Evolutionary conservation across 805 yeast species (phyloP), one percentile per base, ranked within the genome.

Genomic region (Henningerozyma blattae): DNA sequence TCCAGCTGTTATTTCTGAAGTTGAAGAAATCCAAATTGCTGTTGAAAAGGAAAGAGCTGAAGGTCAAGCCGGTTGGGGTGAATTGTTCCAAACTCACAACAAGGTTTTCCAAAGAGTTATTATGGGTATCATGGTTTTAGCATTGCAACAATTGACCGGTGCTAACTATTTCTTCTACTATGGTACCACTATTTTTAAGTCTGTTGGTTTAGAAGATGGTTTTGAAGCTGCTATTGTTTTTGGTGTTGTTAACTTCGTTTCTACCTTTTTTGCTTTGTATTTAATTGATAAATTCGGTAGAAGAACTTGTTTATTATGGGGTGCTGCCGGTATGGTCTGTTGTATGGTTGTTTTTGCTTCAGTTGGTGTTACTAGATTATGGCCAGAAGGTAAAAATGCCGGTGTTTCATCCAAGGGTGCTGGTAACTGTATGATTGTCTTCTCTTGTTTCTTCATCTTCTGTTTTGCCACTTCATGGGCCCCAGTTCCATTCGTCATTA

Each of bases 391-490:
- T 52, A 24, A 32, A 16, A 31, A 31, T 15, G 38, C 42, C 22
- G 65, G 63, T 18, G 62, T 74, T 34, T 56, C 68, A 29, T 64
- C 61, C 42, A 64, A 75, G 37, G n/a, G n/a, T n/a, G 70, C 76
- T 31, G 84, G 84, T 59, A 57, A 72, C 56, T 78, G 73, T 34
- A 73, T 77, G 83, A 75, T 77, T 52, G 72, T 75, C 59, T 65
- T 77, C 45, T 67, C 83, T 18, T 74, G 80, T 64, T 59, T 77
- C 46, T 77, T 64, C 66, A 72, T 77, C 43, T 75, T 75, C 68
- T 73, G 65, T 64, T 77, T 77, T 48, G 84, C 84, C 22, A 67
- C 76, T 29, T 71, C 83, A 19, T 77, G 84, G 84, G 84, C 81
- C 43, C 80, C 83, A 50, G 67, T 71, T 46, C 71, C 68, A 34